Evolutionary conservation across 1,284 basidiomycete species (phyloP).

Genomic region (Sanguinoderma infundibulare): DNA sequence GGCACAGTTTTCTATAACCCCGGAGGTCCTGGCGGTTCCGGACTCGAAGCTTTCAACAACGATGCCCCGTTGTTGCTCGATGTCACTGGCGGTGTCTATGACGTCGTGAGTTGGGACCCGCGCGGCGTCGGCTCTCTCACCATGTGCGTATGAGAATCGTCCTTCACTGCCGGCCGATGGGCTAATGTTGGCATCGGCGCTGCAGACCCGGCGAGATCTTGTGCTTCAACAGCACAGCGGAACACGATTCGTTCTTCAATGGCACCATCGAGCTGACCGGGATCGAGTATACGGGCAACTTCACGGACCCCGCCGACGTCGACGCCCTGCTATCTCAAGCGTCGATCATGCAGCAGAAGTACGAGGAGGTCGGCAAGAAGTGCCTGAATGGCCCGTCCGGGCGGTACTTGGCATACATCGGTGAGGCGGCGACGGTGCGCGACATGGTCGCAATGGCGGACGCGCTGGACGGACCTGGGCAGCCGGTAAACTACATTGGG

Average conservation of each 20-base stretch:
- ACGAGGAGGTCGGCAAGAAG: constrained; percentile 12
- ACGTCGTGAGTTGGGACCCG: constrained; percentile 20
- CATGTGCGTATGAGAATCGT: background rate
- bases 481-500: constrained; percentile 19
- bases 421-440: constrained; percentile 23
- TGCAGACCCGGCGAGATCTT: constrained; percentile 17
- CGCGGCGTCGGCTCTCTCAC: constrained; percentile 18
- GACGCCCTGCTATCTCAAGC: constrained; percentile 9
- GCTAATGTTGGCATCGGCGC: background rate
- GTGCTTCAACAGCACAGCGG: constrained; percentile 12
- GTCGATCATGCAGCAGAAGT: constrained; percentile 12
- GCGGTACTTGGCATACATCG: constrained; percentile 19
- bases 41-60: background rate
- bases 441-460: constrained; percentile 25
- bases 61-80: background rate
- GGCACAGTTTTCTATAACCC: constrained; percentile 21
- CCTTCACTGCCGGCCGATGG: background rate
- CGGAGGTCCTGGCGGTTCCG: constrained; percentile 18
- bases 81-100: constrained; percentile 13
- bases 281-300: constrained; percentile 18
- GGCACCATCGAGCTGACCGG: constrained; percentile 13
- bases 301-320: constrained; percentile 10
- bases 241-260: constrained; percentile 14
- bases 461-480: constrained; percentile 18
- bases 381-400: constrained; percentile 9